Evolutionary conservation across 805 yeast species (phyloP).

Genomic region (Ogataea ganodermae): DNA sequence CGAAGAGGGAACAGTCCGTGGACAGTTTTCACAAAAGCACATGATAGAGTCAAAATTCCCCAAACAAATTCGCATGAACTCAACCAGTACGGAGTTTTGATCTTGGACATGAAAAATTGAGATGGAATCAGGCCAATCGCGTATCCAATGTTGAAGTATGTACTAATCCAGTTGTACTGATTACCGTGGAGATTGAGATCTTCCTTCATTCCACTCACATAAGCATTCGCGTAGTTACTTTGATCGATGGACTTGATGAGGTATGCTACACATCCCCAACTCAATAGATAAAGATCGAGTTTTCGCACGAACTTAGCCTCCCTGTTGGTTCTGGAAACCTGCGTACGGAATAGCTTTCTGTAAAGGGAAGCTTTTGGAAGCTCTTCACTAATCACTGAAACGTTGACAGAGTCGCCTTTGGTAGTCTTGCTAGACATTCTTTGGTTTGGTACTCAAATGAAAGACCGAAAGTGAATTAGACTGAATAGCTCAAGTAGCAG

Average conservation of each 20-base stretch:
- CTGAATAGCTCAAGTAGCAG: no score
- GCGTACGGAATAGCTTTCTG: not conserved
- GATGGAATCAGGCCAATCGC: constrained; percentile 61
- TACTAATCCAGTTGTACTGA: constrained; percentile 17
- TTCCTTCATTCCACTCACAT: constrained; percentile 64
- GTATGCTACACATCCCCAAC: constrained; percentile 11
- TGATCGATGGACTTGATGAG: constrained; percentile 57
- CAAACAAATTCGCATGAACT: constrained; percentile 57
- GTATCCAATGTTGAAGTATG: constrained; percentile 44
- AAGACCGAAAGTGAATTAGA: no score
- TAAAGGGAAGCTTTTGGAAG: not conserved
- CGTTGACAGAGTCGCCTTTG: not conserved
- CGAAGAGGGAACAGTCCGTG: constrained; percentile 53
- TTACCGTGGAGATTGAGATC: constrained; percentile 28
- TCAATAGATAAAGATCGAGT: constrained; percentile 3
- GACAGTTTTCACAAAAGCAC: constrained; percentile 43
- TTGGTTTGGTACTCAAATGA: no score
- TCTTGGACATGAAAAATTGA: constrained; percentile 43
- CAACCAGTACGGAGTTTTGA: constrained; percentile 52
- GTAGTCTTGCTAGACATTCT: not conserved
- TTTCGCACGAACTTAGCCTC: constrained; percentile 1
- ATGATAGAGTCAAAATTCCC: constrained; percentile 56
- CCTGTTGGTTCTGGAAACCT: not conserved
- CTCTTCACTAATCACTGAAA: not conserved
- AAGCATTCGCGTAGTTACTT: constrained; percentile 55